Evolutionary conservation across 495 filamentous ascomycete genomes (phyloP).

Genomic region (Amphirosellinia nigrospora): DNA sequence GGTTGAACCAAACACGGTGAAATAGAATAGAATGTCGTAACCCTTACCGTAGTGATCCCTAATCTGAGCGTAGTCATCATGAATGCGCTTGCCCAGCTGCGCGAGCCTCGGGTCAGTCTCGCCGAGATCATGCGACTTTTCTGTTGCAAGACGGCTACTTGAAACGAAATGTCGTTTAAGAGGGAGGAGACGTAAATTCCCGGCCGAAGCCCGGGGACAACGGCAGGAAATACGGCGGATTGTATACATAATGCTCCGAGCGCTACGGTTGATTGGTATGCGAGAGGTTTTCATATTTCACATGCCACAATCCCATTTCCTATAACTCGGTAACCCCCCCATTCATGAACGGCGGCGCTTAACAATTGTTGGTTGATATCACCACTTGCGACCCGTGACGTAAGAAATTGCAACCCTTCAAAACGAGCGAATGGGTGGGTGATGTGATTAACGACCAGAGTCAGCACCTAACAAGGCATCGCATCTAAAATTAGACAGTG

Average conservation of each 20-base stretch:
- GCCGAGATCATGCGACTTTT: constrained; percentile 35
- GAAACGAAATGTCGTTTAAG: constrained; percentile 15
- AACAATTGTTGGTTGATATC: neutral
- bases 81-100: constrained; percentile 70
- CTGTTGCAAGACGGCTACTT: constrained; percentile 5
- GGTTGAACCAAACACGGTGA: constrained; percentile 4
- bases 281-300: neutral
- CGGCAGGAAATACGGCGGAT: neutral
- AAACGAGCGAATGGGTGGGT: neutral
- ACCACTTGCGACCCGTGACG: neutral
- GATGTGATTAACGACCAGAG: neutral
- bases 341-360: neutral
- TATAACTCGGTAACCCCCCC: neutral
- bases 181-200: neutral
- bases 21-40: neutral
- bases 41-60: constrained; percentile 70
- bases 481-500: neutral
- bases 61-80: constrained; percentile 77
- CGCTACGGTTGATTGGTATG: neutral
- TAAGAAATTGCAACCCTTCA: neutral
- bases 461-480: neutral
- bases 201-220: neutral
- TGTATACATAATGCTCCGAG: neutral
- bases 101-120: constrained; percentile 63
- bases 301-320: neutral